Evolutionary conservation across 2,329 filamentous ascomycete species (phyloP).

Genomic region (Sporothrix phasma): DNA sequence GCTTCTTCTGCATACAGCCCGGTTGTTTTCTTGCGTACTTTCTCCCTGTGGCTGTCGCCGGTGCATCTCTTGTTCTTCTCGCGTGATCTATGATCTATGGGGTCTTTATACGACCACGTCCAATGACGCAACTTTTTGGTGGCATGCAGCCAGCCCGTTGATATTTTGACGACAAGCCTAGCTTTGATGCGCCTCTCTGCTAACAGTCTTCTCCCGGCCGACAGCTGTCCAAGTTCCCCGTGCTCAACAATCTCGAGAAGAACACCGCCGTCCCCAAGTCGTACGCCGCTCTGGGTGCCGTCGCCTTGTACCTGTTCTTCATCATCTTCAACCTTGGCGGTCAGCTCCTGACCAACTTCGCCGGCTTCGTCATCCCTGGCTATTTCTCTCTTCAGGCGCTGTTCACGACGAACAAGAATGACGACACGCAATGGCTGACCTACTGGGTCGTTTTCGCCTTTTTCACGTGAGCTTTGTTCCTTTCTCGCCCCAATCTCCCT

Average conservation of each 20-base stretch:
- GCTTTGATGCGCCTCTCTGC: neutral
- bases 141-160: neutral
- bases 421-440: constrained; percentile 74
- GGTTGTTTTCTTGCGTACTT: neutral
- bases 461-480: constrained; percentile 49
- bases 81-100: neutral
- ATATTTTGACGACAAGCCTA: neutral
- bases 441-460: constrained; percentile 85
- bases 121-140: neutral
- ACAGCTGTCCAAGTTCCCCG: constrained; percentile 80
- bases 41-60: neutral
- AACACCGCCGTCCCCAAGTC: constrained; percentile 75
- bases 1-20: neutral
- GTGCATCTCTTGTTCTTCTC: neutral
- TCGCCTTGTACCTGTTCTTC: constrained; percentile 76
- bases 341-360: constrained; percentile 78
- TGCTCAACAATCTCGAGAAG: constrained; percentile 78
- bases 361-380: constrained; percentile 70
- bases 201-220: neutral
- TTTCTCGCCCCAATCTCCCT: neutral
- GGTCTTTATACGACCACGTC: neutral
- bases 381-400: constrained; percentile 77
- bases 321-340: constrained; percentile 89
- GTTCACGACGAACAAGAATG: constrained; percentile 59
- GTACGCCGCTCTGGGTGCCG: constrained; percentile 68